phyloP scores from a whole-genome alignment of 768 basidiomycete species.

The Suillus weaverae region DNA sequence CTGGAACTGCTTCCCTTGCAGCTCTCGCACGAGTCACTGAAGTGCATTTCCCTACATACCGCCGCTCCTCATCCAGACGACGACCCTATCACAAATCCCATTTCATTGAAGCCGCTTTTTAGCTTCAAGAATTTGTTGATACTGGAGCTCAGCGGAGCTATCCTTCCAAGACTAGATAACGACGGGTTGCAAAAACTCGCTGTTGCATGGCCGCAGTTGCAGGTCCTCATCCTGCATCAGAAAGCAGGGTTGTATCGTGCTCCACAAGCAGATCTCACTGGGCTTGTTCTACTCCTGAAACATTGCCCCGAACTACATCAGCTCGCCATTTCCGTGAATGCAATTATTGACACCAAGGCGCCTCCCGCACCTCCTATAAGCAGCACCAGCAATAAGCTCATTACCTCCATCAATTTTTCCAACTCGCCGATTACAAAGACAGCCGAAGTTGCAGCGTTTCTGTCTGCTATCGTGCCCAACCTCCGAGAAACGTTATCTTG shows the following conservation, averaged over 20 bases:
- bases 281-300: not conserved
- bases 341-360: conserved; percentile 30
- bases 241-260: not conserved
- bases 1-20: not conserved
- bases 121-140: conserved; percentile 21
- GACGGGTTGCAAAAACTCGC: conserved; percentile 26
- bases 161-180: conserved; percentile 19
- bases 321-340: conserved; percentile 15
- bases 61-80: not conserved
- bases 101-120: conserved; percentile 26
- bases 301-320: conserved; percentile 3
- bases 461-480: conserved; percentile 32
- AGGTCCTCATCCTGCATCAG: conserved; percentile 23
- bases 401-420: conserved; percentile 28
- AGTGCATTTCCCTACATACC: conserved; percentile 1
- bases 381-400: conserved; percentile 13
- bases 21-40: conserved; percentile 1
- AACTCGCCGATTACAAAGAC: conserved; percentile 32
- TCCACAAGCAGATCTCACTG: conserved; percentile 1
- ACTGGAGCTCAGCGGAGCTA: conserved; percentile 22
- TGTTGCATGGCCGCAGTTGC: conserved; percentile 27
- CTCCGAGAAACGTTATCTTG: conserved; percentile 29
- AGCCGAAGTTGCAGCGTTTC: conserved; percentile 25
- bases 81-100: conserved; percentile 29
- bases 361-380: conserved; percentile 7